A percentile compares a stretch with the other conserved stretches of the same genome.
Conservation (phyloP, 2,329 filamentous ascomycete genomes). For the Anthostomella pinea region DNA sequence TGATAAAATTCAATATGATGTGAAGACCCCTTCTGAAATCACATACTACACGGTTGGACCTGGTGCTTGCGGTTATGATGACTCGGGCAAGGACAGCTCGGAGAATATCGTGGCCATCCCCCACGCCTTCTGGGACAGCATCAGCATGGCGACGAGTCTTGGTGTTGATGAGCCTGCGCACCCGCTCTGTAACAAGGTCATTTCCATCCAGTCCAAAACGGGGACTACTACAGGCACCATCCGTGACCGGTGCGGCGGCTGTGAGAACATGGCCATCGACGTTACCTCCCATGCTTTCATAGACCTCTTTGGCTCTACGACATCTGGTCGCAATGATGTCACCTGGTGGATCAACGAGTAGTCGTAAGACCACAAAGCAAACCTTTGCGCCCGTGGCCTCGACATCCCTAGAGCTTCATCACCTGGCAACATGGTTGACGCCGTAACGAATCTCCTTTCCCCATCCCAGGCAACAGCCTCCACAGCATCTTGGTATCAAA, state of each 20-base stretch:
- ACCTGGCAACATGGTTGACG: too few relatives aligned
- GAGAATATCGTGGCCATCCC: constrained; percentile 70
- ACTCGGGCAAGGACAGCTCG: constrained; percentile 50
- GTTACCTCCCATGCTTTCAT: constrained; percentile 55
- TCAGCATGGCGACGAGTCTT: constrained; percentile 61
- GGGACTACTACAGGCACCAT: constrained; percentile 57
- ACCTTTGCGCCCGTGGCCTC: constrained; percentile 1
- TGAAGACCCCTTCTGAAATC: constrained; percentile 57
- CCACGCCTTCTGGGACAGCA: constrained; percentile 45
- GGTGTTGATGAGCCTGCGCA: constrained; percentile 43
- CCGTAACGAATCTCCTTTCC: too few relatives aligned
- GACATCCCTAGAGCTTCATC: too few relatives aligned
- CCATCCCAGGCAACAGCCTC: too few relatives aligned
- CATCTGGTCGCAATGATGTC: constrained; percentile 31
- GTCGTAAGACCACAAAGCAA: constrained; percentile 11
- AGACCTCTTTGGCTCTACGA: constrained; percentile 48
- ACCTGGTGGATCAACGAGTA: constrained; percentile 32
- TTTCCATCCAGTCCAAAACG: constrained; percentile 60
- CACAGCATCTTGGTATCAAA: too few relatives aligned
- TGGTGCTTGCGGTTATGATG: constrained; percentile 65
- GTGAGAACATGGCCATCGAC: constrained; percentile 55
- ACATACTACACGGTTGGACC: constrained; percentile 72
- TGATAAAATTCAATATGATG: constrained; percentile 25
- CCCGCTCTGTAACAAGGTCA: constrained; percentile 65
- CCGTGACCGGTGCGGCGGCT: constrained; percentile 75